phyloP scores from a whole-genome alignment of 1,284 basidiomycete genomes.

The Papiliotrema laurentii region DNA sequence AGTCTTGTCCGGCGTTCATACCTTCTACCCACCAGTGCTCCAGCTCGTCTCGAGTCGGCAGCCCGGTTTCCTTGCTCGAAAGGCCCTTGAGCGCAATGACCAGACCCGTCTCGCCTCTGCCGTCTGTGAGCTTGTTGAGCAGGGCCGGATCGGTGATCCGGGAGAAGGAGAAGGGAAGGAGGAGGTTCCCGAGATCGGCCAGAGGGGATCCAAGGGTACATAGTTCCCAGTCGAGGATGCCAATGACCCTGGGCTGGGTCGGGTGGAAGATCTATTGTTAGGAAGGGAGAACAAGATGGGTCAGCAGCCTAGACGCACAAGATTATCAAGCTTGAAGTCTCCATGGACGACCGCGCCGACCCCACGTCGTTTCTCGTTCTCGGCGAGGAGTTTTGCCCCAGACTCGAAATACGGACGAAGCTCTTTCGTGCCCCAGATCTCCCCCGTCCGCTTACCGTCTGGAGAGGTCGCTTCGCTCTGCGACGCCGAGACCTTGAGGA shows the following conservation, averaged over 20 bases:
- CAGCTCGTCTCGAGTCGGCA: constrained; percentile 63
- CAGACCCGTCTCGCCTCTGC: constrained; percentile 9
- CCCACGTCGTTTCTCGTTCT: constrained; percentile 62
- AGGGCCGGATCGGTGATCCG: constrained; percentile 24
- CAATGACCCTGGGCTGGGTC: constrained; percentile 85
- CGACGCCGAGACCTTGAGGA: constrained; percentile 66
- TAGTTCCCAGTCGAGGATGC: constrained; percentile 93
- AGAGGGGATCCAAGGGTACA: constrained; percentile 86
- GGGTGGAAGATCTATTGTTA: constrained; percentile 69
- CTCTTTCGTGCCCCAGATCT: constrained; percentile 60
- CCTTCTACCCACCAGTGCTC: constrained; percentile 52
- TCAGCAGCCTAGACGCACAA: constrained; percentile 51
- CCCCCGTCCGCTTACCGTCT: constrained; percentile 35
- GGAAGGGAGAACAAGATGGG: too few species aligned
- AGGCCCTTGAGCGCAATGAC: constrained; percentile 62
- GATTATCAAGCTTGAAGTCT: constrained; percentile 94
- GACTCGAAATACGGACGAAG: constrained; percentile 61
- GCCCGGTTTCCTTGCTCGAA: constrained; percentile 55
- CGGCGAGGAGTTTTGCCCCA: constrained; percentile 66
- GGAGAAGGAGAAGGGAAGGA: constrained; percentile 74
- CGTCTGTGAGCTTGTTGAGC: neutral
- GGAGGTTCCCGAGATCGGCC: constrained; percentile 86
- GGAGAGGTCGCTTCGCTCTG: constrained; percentile 66
- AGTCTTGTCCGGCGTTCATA: constrained; percentile 36
- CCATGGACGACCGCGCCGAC: constrained; percentile 72